Conservation (phyloP, 306 rosid species). For the Rosa multiflora region DNA sequence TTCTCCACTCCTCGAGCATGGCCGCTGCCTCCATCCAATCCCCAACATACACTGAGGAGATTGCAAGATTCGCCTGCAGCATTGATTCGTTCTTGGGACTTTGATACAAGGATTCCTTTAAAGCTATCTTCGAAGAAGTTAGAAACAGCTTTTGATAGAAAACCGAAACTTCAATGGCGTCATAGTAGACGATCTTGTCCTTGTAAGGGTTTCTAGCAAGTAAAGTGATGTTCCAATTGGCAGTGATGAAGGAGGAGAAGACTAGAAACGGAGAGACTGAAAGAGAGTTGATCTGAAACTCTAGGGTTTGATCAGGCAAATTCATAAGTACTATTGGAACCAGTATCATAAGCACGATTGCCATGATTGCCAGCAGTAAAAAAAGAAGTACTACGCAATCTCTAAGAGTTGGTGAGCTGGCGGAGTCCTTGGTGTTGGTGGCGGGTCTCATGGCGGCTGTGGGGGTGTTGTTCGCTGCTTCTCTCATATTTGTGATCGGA, state of each 20-base stretch:
- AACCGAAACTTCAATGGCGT: neutral
- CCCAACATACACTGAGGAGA: neutral
- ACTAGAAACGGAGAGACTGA: neutral
- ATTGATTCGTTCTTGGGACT: neutral
- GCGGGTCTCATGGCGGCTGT: neutral
- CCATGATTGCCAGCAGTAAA: neutral
- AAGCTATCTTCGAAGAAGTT: neutral
- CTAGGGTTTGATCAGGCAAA: neutral
- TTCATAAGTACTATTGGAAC: neutral
- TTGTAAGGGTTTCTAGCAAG: neutral
- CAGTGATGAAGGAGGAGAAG: slow-evolving; percentile 7
- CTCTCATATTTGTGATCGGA: neutral
- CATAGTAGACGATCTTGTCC: slow-evolving; percentile 2
- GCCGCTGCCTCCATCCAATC: neutral
- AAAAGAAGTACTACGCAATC: neutral
- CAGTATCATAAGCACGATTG: neutral
- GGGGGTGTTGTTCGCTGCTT: neutral
- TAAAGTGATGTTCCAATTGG: neutral
- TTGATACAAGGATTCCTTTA: neutral
- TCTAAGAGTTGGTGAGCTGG: neutral
- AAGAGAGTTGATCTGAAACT: neutral
- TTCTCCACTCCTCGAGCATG: slow-evolving; percentile 2
- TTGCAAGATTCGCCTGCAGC: neutral
- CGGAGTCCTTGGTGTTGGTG: neutral
- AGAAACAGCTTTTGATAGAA: neutral